Evolutionary conservation across 495 filamentous ascomycete species (phyloP), one percentile per base, ranked within the genome.

Genomic region (Aspergillus wentii): DNA sequence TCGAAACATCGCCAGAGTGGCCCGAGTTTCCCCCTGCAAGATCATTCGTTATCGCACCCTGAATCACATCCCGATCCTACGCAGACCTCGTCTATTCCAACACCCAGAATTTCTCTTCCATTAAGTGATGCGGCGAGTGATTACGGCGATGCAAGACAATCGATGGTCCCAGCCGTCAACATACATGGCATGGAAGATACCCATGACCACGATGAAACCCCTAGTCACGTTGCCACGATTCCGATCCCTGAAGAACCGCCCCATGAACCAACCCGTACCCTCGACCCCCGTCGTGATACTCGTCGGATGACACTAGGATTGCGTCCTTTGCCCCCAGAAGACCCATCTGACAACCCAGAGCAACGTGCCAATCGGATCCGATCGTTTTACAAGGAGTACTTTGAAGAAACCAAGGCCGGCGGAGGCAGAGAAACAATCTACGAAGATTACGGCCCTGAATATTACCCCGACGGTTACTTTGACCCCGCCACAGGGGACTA

Each of bases 331-430:
- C 92, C 92, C 3, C 88, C 88, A 35, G 85, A 90, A 49, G 83
- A 86, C 22, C 86, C 88, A n/a, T 59, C 71, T 19, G 85, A 88
- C 46, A 86, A 94, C 54, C 86, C 92, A 2, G 92, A 97, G 64
- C 79, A 91, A 62, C 79, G 92, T 56, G 92, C 92, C 43, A 96
- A 95, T 65, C 79, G 94, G 16, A 97, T 98, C 46, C 79, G 92
- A 48, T 97, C 94, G 17, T 98, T 98, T 68, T 98, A 98, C 68
- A 95, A 95, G 59, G 92, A 97, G 61, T 97, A 97, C 61, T 98
- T 98, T 44, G 92, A 98, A 37, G 90, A 95, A 17, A 80, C 76
- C 14, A 86, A 83, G 56, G 70, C 69, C 0, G 71, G 65, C n/a
- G 59, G 54, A 30, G 71, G 65, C n/a, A 59, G 54, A 30, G 63